Evolutionary conservation across 1,139 yeast species (phyloP).

Genomic region (Petasospora fabianii): DNA sequence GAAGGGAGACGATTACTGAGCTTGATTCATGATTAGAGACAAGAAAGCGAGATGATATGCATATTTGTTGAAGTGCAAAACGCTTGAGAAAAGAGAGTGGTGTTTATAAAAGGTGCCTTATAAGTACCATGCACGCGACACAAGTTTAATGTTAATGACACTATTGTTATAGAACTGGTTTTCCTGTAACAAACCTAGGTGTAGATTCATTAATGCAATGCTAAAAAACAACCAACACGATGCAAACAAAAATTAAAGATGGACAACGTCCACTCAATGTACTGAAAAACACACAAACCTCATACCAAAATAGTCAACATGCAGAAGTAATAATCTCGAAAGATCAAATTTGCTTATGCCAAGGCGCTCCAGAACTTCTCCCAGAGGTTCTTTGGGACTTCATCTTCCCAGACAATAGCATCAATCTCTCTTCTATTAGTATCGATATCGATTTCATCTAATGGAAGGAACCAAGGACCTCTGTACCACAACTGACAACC

Average conservation of each 20-base stretch:
- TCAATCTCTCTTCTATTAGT: slow-evolving; percentile 58
- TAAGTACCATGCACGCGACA: neutral
- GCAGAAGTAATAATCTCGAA: too few species aligned
- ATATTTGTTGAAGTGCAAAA: too few species aligned
- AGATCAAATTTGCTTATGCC: too few species aligned
- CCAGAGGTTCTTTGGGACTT: slow-evolving; percentile 46
- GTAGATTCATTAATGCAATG: too few species aligned
- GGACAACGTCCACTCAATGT: too few species aligned
- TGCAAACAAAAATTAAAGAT: too few species aligned
- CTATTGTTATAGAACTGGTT: neutral
- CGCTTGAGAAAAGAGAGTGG: too few species aligned
- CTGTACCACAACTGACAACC: slow-evolving; percentile 46
- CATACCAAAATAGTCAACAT: too few species aligned
- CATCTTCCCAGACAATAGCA: slow-evolving; percentile 48
- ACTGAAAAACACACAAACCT: too few species aligned
- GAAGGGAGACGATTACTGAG: slow-evolving; percentile 1
- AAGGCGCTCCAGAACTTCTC: slow-evolving; percentile 33
- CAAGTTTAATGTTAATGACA: slow-evolving; percentile 1
- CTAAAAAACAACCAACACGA: too few species aligned
- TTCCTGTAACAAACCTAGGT: neutral
- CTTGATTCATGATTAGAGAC: slow-evolving; percentile 2
- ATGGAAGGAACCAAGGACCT: slow-evolving; percentile 37
- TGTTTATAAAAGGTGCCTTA: neutral
- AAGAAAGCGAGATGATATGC: neutral
- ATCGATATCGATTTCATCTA: slow-evolving; percentile 59